A percentile compares a stretch with the other conserved stretches of the same genome.
These are phyloP conservation scores for Xylariaceae sp. DNA, from an alignment of 2,329 filamentous ascomycete genomes.

Conservation along the genomic window DNA sequence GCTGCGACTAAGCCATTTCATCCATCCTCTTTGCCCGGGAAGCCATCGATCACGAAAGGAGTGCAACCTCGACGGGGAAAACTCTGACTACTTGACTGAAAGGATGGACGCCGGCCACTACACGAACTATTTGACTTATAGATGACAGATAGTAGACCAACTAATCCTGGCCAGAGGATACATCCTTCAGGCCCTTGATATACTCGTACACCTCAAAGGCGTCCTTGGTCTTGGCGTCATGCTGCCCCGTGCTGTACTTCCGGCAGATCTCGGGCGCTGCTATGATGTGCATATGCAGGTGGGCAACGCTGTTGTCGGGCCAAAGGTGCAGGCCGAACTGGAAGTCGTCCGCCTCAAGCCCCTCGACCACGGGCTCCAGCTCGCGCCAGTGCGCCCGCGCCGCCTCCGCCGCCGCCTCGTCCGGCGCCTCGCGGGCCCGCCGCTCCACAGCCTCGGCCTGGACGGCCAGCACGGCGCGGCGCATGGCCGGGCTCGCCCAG, in stretches of 20 bases:
- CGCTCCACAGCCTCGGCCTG: slow-evolving; percentile 7
- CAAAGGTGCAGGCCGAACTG: slow-evolving; percentile 16
- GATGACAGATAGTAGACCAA: too few relatives aligned
- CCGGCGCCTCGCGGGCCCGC: background rate
- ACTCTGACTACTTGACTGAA: too few relatives aligned
- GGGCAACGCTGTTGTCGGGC: slow-evolving; percentile 12
- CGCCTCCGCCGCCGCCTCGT: background rate
- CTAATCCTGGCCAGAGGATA: too few relatives aligned
- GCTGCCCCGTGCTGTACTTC: slow-evolving; percentile 9
- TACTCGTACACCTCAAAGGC: slow-evolving; percentile 12
- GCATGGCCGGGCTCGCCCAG: slow-evolving; percentile 6
- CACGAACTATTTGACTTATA: too few relatives aligned
- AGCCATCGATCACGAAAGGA: too few relatives aligned
- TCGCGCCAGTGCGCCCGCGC: slow-evolving; percentile 5
- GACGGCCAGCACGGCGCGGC: slow-evolving; percentile 4
- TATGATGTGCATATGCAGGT: slow-evolving; percentile 17
- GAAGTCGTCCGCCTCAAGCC: slow-evolving; percentile 11
- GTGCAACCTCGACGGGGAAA: too few relatives aligned
- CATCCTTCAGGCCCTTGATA: slow-evolving; percentile 4
- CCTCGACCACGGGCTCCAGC: slow-evolving; percentile 3
- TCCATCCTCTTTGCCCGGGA: too few relatives aligned
- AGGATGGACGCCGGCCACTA: too few relatives aligned
- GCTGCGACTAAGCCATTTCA: too few relatives aligned
- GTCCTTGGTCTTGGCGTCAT: slow-evolving; percentile 17
- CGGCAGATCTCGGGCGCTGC: slow-evolving; percentile 5